Percentiles rank a stretch among this genome's conserved stretches.
Evolutionary conservation across 108 stramenopile species (phyloP).

Genomic region (Discostella stelligeroides): DNA sequence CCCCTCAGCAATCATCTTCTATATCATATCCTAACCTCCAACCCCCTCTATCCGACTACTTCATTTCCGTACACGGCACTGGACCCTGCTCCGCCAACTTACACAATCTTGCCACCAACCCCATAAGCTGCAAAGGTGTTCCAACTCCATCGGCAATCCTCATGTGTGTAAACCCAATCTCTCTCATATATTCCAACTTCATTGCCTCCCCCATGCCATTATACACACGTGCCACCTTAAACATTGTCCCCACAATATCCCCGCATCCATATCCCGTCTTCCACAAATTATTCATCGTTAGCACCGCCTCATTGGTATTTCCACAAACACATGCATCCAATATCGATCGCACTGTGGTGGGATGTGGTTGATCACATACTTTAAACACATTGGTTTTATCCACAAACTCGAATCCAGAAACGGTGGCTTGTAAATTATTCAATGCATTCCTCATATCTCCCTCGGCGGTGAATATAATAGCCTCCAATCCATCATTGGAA

Average conservation of each 20-base stretch:
- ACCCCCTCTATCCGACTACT: too few species aligned
- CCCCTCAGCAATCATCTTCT: too few species aligned
- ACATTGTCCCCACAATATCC: slow-evolving; percentile 96
- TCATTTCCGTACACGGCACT: too few species aligned
- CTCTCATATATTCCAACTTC: slow-evolving; percentile 87
- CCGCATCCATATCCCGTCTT: slow-evolving; percentile 78
- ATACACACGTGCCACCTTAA: slow-evolving; percentile 86
- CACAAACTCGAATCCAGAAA: slow-evolving; percentile 84
- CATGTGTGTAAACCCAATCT: slow-evolving; percentile 97
- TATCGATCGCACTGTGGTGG: slow-evolving; percentile 82
- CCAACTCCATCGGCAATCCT: slow-evolving; percentile 88
- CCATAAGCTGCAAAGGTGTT: slow-evolving; percentile 84
- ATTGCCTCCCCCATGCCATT: slow-evolving; percentile 74
- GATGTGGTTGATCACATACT: slow-evolving; percentile 99
- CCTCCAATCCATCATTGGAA: slow-evolving; percentile 90
- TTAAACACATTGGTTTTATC: slow-evolving; percentile 93
- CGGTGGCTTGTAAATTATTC: slow-evolving; percentile 97
- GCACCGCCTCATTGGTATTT: slow-evolving; percentile 66
- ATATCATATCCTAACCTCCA: too few species aligned
- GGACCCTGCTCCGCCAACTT: slow-evolving; percentile 40
- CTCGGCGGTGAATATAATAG: slow-evolving; percentile 98
- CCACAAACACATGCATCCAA: slow-evolving; percentile 69
- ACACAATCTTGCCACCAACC: slow-evolving; percentile 84
- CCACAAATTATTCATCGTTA: slow-evolving; percentile 60
- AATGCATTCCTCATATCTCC: slow-evolving; percentile 99